Conservation (phyloP, 2,329 filamentous ascomycete species). For the Fusarium buharicum region DNA sequence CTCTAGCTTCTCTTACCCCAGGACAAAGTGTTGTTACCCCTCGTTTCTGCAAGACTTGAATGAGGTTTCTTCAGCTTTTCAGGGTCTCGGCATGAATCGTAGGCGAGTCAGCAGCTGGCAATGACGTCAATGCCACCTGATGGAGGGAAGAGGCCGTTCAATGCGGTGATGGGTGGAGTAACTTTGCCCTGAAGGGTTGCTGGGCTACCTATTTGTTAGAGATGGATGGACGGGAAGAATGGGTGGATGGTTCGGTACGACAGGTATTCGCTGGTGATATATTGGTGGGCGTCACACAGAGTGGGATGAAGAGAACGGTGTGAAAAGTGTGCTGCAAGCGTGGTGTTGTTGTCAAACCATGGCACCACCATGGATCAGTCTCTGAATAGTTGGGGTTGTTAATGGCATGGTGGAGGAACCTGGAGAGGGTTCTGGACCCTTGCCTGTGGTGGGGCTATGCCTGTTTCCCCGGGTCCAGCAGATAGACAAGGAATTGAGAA, state of each 20-base stretch:
- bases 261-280: constrained; percentile 21
- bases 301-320: constrained; percentile 20
- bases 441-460: constrained; percentile 27
- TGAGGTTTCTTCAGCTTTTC: constrained; percentile 15
- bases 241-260: constrained; percentile 20
- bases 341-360: constrained; percentile 39
- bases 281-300: constrained; percentile 27
- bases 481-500: constrained; percentile 10
- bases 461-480: too few species aligned
- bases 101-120: constrained; percentile 19
- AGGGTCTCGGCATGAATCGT: constrained; percentile 19
- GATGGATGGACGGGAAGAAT: constrained; percentile 27
- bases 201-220: constrained; percentile 9
- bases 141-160: constrained; percentile 26
- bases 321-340: constrained; percentile 28
- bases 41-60: constrained; percentile 27
- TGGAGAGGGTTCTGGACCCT: constrained; percentile 33
- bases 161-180: constrained; percentile 26
- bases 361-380: constrained; percentile 34
- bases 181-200: constrained; percentile 10
- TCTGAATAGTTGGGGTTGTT: background rate
- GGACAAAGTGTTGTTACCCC: constrained; percentile 21
- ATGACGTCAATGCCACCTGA: constrained; percentile 48
- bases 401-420: constrained; percentile 7
- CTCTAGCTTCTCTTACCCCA: constrained; percentile 24